Conservation (phyloP, 768 basidiomycete species). For the Rhodocollybia butyracea region DNA sequence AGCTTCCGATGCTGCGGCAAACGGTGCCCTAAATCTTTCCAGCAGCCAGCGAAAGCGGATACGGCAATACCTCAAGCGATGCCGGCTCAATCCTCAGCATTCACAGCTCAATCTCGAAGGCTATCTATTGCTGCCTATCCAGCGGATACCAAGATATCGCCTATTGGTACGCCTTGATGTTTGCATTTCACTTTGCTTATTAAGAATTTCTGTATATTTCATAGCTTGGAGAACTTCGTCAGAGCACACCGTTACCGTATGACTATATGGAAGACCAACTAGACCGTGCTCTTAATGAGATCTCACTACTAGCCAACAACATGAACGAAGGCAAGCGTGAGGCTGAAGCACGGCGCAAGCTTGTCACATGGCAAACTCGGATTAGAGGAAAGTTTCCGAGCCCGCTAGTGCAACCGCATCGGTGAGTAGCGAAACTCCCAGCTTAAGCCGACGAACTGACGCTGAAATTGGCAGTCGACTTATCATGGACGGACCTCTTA, state of each 20-base stretch:
- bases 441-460: background rate
- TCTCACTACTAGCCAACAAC: conserved; percentile 82
- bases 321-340: conserved; percentile 99
- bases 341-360: conserved; percentile 84
- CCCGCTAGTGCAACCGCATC: conserved; percentile 97
- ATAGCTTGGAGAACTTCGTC: conserved; percentile 81
- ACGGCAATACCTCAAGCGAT: conserved; percentile 85
- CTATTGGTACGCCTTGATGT: conserved; percentile 60
- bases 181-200: background rate
- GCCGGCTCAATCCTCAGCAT: conserved; percentile 84
- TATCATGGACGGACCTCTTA: conserved; percentile 87
- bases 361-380: conserved; percentile 87
- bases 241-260: conserved; percentile 78
- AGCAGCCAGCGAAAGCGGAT: conserved; percentile 87
- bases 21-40: conserved; percentile 55
- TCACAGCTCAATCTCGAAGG: conserved; percentile 93
- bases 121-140: conserved; percentile 91
- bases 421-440: conserved; percentile 44
- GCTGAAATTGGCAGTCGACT: conserved; percentile 56
- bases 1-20: conserved; percentile 35
- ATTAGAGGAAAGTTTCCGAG: conserved; percentile 93
- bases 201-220: conserved; percentile 10
- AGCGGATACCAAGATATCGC: conserved; percentile 96
- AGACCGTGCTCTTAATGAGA: conserved; percentile 82
- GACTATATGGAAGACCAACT: conserved; percentile 80